phyloP scores from a whole-genome alignment of 306 rosid genomes.

The Gastrolobium bilobum region DNA sequence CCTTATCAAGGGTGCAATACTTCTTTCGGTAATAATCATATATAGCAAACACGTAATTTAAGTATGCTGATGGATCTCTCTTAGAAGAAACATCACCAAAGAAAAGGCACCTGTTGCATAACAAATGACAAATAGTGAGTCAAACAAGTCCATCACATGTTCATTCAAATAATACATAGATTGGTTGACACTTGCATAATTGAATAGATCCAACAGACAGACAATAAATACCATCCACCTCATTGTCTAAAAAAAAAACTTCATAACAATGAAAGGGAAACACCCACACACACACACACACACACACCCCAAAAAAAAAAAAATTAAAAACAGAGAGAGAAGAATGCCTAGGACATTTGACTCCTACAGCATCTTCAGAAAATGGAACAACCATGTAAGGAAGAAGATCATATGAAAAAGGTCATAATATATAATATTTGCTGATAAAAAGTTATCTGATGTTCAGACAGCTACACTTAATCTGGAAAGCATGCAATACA shows the following conservation, averaged over 20 bases:
- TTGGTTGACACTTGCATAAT: slow-evolving; percentile 5
- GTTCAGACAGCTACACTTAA: slow-evolving; percentile 1
- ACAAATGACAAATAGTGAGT: slow-evolving; percentile 39
- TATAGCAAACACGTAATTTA: slow-evolving; percentile 59
- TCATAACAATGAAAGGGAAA: slow-evolving; percentile 5
- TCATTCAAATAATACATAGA: slow-evolving; percentile 32
- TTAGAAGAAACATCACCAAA: slow-evolving; percentile 88
- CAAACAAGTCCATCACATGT: slow-evolving; percentile 40
- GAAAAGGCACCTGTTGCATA: slow-evolving; percentile 73
- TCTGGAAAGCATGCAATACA: slow-evolving; percentile 10
- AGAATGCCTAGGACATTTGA: slow-evolving; percentile 2
- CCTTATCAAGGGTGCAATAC: slow-evolving; percentile 52
- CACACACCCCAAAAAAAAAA: neutral
- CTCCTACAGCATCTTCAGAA: neutral
- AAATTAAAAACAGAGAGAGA: neutral
- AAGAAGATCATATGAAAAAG: slow-evolving; percentile 38
- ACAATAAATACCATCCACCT: slow-evolving; percentile 16
- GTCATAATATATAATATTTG: neutral
- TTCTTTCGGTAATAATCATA: slow-evolving; percentile 69
- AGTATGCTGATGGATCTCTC: slow-evolving; percentile 73
- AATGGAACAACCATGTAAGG: neutral
- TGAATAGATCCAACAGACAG: slow-evolving; percentile 29
- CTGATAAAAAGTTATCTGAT: neutral
- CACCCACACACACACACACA: neutral
- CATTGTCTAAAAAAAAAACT: neutral